Conservation (phyloP, 106 monocot genomes). For the Agapanthus africanus region DNA sequence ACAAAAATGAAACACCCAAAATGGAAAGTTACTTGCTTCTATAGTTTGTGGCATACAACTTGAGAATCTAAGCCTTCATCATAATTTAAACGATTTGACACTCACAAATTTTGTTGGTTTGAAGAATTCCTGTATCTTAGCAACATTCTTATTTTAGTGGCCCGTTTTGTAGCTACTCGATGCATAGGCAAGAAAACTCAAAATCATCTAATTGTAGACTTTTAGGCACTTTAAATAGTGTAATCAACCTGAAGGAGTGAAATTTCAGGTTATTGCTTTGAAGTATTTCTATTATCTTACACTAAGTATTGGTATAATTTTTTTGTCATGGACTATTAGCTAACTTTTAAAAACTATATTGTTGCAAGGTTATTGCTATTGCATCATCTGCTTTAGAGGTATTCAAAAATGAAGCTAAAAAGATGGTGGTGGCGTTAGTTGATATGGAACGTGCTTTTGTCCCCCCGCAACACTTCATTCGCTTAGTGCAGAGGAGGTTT, state of each 20-base stretch:
- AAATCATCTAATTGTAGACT: neutral
- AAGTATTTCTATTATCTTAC: neutral
- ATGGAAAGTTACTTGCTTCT: neutral
- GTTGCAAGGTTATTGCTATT: slow-evolving; percentile 50
- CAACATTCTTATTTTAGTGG: neutral
- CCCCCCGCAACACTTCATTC: slow-evolving; percentile 88
- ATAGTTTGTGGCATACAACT: neutral
- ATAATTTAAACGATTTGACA: too few relatives aligned
- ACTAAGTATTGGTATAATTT: neutral
- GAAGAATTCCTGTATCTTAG: neutral
- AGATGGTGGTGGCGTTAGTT: slow-evolving; percentile 95
- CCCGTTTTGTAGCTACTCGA: neutral
- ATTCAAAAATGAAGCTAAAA: slow-evolving; percentile 69
- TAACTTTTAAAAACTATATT: neutral
- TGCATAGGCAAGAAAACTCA: neutral
- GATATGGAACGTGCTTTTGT: slow-evolving; percentile 99
- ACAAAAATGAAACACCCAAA: neutral
- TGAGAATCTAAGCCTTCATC: neutral
- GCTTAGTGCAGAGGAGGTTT: slow-evolving; percentile 67
- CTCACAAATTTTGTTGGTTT: neutral
- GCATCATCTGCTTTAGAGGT: slow-evolving; percentile 56
- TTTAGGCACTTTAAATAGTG: neutral
- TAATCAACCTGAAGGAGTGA: neutral
- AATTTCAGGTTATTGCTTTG: neutral
- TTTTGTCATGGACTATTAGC: neutral